phyloP scores from a whole-genome alignment of 2,329 filamentous ascomycete genomes.

The Neofusicoccum parvum region DNA sequence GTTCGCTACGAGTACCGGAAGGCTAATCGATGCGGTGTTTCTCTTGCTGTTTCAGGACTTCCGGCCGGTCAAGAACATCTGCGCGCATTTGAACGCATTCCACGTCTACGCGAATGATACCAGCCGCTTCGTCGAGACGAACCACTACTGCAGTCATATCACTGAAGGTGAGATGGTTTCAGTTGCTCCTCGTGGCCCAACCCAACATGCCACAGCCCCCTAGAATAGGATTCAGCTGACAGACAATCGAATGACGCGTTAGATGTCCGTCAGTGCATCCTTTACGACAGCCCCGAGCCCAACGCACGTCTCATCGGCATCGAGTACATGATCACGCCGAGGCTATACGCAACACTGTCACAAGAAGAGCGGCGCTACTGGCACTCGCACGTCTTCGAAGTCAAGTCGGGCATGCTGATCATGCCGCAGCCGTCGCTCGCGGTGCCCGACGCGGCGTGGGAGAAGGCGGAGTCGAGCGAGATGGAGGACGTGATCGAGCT shows the following conservation, averaged over 20 bases:
- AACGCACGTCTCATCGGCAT: constrained; percentile 70
- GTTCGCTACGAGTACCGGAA: neutral
- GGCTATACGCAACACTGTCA: constrained; percentile 67
- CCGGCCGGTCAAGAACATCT: constrained; percentile 71
- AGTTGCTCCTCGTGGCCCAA: neutral
- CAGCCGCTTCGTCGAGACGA: constrained; percentile 70
- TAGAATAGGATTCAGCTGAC: neutral
- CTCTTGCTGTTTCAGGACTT: constrained; percentile 57
- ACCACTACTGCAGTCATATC: constrained; percentile 83
- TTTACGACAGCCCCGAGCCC: constrained; percentile 72
- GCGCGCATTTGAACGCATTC: constrained; percentile 84
- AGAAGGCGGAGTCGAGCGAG: constrained; percentile 73
- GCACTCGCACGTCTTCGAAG: constrained; percentile 77
- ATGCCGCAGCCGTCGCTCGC: constrained; percentile 62
- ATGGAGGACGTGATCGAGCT: constrained; percentile 75
- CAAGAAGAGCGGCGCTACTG: constrained; percentile 71
- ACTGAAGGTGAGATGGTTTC: constrained; percentile 55
- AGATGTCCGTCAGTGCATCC: constrained; percentile 81
- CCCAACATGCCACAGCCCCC: neutral
- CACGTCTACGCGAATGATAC: constrained; percentile 79
- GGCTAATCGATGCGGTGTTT: neutral
- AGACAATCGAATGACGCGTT: constrained; percentile 6
- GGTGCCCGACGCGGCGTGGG: constrained; percentile 67
- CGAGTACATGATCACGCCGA: constrained; percentile 82
- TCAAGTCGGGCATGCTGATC: constrained; percentile 77